phyloP scores from a whole-genome alignment of 2,329 filamentous ascomycete genomes.

The Pestalotiopsis sp. region DNA sequence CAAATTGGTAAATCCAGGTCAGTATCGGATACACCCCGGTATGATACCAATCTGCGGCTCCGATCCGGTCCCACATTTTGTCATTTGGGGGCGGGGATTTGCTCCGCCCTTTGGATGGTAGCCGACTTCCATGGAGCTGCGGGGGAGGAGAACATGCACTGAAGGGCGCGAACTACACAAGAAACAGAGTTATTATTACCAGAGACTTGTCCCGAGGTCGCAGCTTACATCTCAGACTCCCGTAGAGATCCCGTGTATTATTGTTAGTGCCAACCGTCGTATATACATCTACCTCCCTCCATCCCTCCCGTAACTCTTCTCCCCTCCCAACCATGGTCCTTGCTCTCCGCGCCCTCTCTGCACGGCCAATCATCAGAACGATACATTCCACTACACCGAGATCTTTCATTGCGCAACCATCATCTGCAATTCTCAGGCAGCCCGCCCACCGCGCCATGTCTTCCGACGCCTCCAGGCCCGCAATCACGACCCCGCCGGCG shows the following conservation, averaged over 20 bases:
- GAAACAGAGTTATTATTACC: neutral
- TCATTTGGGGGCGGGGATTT: neutral
- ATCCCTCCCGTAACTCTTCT: neutral
- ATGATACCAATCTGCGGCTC: neutral
- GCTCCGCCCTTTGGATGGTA: neutral
- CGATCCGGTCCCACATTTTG: neutral
- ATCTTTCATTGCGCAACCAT: neutral
- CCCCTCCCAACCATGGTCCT: neutral
- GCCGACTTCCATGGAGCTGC: neutral
- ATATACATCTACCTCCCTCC: neutral
- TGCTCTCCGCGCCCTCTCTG: neutral
- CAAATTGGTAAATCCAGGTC: no score
- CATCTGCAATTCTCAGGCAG: neutral
- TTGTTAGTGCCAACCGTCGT: neutral
- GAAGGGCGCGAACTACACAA: neutral
- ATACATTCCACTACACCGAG: neutral
- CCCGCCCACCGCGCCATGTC: constrained; percentile 5
- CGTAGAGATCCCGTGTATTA: no score
- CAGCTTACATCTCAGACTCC: neutral
- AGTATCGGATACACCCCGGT: no score
- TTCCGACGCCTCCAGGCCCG: constrained; percentile 10
- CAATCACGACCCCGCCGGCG: constrained; percentile 17
- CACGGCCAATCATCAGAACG: neutral
- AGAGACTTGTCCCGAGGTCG: neutral
- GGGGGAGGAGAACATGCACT: neutral